A percentile compares a stretch with the other conserved stretches of the same genome.
Evolutionary conservation across 768 basidiomycete genomes (phyloP).

Genomic region (Naematelia aurantialba): DNA sequence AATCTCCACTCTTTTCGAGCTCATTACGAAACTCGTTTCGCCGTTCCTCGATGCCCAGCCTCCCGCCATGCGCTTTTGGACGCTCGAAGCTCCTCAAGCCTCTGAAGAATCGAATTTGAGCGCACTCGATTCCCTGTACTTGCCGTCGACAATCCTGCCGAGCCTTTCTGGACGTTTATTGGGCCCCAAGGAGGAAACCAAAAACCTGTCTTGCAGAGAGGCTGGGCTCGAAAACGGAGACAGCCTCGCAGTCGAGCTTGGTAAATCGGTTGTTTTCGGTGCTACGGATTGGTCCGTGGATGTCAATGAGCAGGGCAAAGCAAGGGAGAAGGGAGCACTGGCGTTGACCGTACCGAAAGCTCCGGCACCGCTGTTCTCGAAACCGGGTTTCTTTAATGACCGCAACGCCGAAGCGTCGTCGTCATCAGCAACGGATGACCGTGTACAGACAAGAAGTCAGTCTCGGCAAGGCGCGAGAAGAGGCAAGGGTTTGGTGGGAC

Average conservation of each 20-base stretch:
- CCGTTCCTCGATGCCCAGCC: background rate
- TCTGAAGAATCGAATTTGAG: background rate
- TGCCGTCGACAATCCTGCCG: conserved; percentile 14
- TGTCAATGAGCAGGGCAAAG: conserved; percentile 30
- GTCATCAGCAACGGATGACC: conserved; percentile 2
- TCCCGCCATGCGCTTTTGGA: background rate
- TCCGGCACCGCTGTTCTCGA: conserved; percentile 36
- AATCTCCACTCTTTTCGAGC: conserved; percentile 22
- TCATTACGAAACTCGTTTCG: conserved; percentile 10
- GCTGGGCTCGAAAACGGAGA: conserved; percentile 55
- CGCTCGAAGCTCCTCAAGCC: background rate
- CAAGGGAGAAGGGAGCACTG: conserved; percentile 23
- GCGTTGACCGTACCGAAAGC: conserved; percentile 23
- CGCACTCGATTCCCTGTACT: background rate
- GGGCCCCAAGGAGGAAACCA: background rate
- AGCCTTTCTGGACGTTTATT: conserved; percentile 11
- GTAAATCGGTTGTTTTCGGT: conserved; percentile 47
- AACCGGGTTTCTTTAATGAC: conserved; percentile 32
- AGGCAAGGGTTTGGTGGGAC: conserved; percentile 67
- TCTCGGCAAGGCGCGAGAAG: conserved; percentile 16
- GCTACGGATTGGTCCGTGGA: conserved; percentile 58
- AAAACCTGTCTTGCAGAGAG: conserved; percentile 47
- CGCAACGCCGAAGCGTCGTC: conserved; percentile 17
- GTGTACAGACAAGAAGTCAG: conserved; percentile 45
- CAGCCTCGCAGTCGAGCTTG: conserved; percentile 70